Evolutionary conservation across 805 yeast genomes (phyloP), one percentile per base, ranked within the genome.

Genomic region (Hermanozyma aechmeae): DNA sequence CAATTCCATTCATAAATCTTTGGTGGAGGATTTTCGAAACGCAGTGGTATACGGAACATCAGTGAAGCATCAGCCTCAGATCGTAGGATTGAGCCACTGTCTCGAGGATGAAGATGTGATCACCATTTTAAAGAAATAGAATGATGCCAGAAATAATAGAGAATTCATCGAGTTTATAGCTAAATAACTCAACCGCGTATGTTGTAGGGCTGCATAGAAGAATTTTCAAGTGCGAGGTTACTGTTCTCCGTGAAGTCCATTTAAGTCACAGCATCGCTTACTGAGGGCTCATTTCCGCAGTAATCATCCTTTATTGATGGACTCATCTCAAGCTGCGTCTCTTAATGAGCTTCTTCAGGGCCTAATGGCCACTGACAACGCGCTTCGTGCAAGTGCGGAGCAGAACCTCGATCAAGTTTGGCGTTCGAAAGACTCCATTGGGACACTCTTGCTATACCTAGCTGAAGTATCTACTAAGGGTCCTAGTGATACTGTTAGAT

Each of bases 31-130:
- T 48, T 92, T 92, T 59, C 81, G 85, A 58, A 79, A 75, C 44
- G 98, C 98, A 1, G 71, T 85, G 37, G 98, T 92, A 1, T 92
- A 68, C 50, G 99, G 99, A 21, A 72, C 81, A 17, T 81, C 94
- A 52, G 97, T 89, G 30, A 92, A 92, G 64, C 98, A 92, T 56
- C 96, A 89, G 58, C 97, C 97, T 11, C 98, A 92, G 61, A 76
- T 79, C 42, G 97, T 89, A 26, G 98, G 98, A 16, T 66, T 92
- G 42, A 56, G 70, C 26, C 98, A 92, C 61, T 65, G 56, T 9
- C 65, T 92, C 45, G 81, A 79, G 58, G 99, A 92, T 58, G 99
- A 92, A 59, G 99, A 92, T 58, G 98, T 92, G 18, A 94, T 92
- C 29, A 89, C 98, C 13, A 84, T 87, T 44, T 70, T 87, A 60